These are phyloP conservation scores for Luffa aegyptiaca DNA, from an alignment of 306 rosid genomes.

Conservation along the genomic window DNA sequence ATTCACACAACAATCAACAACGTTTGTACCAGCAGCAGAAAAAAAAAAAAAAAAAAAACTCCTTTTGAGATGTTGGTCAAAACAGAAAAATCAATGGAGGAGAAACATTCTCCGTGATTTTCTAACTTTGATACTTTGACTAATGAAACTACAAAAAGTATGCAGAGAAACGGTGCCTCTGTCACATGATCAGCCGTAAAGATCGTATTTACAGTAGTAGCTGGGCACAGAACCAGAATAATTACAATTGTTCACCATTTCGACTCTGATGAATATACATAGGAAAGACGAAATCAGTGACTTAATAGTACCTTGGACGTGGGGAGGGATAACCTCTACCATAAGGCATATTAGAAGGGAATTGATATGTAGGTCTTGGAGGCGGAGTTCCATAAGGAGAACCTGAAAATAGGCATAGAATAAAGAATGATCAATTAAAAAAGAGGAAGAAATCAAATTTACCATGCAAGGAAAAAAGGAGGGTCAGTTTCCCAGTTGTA, in stretches of 20 bases:
- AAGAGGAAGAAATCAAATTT: background rate
- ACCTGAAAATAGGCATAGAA: conserved; percentile 19
- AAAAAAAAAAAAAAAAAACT: background rate
- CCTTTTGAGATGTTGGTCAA: background rate
- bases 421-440: background rate
- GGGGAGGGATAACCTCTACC: conserved; percentile 11
- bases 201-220: background rate
- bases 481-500: background rate
- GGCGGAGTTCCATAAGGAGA: conserved; percentile 18
- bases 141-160: background rate
- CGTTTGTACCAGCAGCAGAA: background rate
- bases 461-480: background rate
- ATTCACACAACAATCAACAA: background rate
- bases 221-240: background rate
- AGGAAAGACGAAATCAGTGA: background rate
- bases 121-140: background rate
- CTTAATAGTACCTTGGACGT: conserved; percentile 21
- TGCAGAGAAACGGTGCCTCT: background rate
- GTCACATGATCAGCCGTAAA: background rate
- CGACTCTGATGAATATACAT: background rate
- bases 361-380: conserved; percentile 20
- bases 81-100: background rate
- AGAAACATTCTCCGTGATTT: background rate
- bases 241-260: background rate
- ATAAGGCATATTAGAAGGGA: conserved; percentile 17